Base-by-base conservation (phyloP, 306 rosid species). In the Quercus alba region DNA sequence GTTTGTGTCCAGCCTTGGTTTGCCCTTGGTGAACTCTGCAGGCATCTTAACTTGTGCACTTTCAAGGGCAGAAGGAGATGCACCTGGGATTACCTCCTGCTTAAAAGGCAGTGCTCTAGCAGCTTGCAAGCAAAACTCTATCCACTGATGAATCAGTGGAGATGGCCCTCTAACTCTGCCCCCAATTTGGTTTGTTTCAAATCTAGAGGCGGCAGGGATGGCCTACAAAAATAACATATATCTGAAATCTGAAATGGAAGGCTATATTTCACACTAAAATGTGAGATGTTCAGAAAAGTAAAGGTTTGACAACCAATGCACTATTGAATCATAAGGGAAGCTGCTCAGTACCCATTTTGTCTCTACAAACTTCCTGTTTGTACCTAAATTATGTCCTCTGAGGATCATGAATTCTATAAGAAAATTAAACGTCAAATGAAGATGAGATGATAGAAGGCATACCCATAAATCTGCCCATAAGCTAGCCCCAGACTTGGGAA, bases 391-490 rank as follows among this genome's bases (percentile, higher is more conserved):
- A 23, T 30, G 46, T 64, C 11, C 46, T 3, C n/a, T 30, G 15
- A 55, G 18, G 52, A 18, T 56, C 20, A 31, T 18, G 2, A 28
- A 55, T 35, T 25, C 18, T 14, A 13, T 7, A 44, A n/a, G 31
- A 30, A 26, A 74, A 41, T 8, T 17, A 76, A 51, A 84, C 56
- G 28, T 72, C 84, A 62, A 38, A 70, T 38, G 30, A 73, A 31
- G 54, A 73, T 20, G 25, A 35, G 38, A 51, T n/a, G 52, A 84
- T n/a, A 66, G 38, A 54, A 69, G 70, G 33, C 73, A 25, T 90
- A 92, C 99, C 99, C 99, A 94, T 44, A 91, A 83, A 85, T 94
- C 98, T 20, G 92, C 98, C 97, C 97, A 94, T 73, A 93, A 83
- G 82, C 97, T 94, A 25, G 94, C 85, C 84, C 97, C 97, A 33